Evolutionary conservation across 192 early-diverging fungal species (phyloP), one percentile per base, ranked within the genome.

Genomic region (Mycoemilia scoparia): DNA sequence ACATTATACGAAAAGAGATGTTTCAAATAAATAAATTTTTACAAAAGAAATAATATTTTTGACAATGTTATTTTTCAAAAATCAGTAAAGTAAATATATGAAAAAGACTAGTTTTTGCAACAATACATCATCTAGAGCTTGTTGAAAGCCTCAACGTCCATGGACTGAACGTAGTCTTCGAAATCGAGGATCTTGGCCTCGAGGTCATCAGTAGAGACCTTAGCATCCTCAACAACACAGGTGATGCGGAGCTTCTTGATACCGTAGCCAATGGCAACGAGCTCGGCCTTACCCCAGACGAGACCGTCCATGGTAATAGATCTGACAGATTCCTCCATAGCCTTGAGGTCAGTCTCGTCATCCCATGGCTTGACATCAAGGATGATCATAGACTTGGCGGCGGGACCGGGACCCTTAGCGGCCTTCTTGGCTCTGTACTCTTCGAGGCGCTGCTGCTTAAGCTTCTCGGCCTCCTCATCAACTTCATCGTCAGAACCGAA

Each of bases 321-420:
- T 48, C 70, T 69, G 63, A 96, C 81, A 38, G 43, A 41, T 16
- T 51, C 56, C 50, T 82, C 77, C 24, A 95, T 59, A 21, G 59
- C 83, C 24, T 46, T 69, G 71, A 93, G 79, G 41, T 78, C 67
- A 36, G 89, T 95, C 45, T 92, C 88, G 64, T 90, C 85, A 61
- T 92, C 91, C 91, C 91, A 96, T 36, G 88, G 87, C 81, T 96
- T 92, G 54, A 96, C 76, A 44, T 92, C 90, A 22, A 89, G 73
- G 54, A 76, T 73, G 51, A 90, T 61, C 65, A 80, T 71, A 48
- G 88, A 87, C 75, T 92, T 96, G 64, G 86, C 88, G 46, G 72
- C 70, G 36, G 72, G 62, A 58, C 76, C 77, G 38, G 86, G 85
- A 69, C 73, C 77, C 66, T 71, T 73, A 40, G 78, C 77, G 5